A percentile compares a stretch with the other conserved stretches of the same genome.
These are phyloP conservation scores for Claviceps lovelessii DNA, from an alignment of 2,329 filamentous ascomycete genomes.

Conservation along the genomic window DNA sequence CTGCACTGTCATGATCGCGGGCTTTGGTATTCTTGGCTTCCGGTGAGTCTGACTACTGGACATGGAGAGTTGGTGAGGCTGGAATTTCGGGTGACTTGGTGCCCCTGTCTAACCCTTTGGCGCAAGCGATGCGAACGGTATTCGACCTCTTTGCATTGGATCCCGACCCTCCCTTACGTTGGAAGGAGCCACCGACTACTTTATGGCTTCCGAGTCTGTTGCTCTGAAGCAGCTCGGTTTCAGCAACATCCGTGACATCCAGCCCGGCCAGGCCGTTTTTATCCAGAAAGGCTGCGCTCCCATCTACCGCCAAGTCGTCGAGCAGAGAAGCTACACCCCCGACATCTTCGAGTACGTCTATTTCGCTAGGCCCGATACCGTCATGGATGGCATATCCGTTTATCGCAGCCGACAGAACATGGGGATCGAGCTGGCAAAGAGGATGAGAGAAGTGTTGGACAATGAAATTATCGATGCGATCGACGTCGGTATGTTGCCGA, in stretches of 20 bases:
- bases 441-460: constrained; percentile 52
- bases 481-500: constrained; percentile 35
- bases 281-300: constrained; percentile 64
- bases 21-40: constrained; percentile 69
- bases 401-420: constrained; percentile 74
- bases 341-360: constrained; percentile 78
- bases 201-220: constrained; percentile 82
- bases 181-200: constrained; percentile 60
- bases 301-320: constrained; percentile 60
- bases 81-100: neutral
- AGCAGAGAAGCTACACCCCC: constrained; percentile 56
- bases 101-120: neutral
- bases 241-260: constrained; percentile 58
- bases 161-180: constrained; percentile 52
- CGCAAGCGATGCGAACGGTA: constrained; percentile 32
- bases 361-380: constrained; percentile 67
- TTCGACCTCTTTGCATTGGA: constrained; percentile 69
- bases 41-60: constrained; percentile 21
- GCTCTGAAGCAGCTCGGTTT: constrained; percentile 73
- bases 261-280: constrained; percentile 75
- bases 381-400: constrained; percentile 80
- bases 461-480: constrained; percentile 59
- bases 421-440: constrained; percentile 67
- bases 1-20: constrained; percentile 68
- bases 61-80: neutral